Evolutionary conservation across 169 alveolate genomes (phyloP).

Genomic region (Babesia bovis): DNA sequence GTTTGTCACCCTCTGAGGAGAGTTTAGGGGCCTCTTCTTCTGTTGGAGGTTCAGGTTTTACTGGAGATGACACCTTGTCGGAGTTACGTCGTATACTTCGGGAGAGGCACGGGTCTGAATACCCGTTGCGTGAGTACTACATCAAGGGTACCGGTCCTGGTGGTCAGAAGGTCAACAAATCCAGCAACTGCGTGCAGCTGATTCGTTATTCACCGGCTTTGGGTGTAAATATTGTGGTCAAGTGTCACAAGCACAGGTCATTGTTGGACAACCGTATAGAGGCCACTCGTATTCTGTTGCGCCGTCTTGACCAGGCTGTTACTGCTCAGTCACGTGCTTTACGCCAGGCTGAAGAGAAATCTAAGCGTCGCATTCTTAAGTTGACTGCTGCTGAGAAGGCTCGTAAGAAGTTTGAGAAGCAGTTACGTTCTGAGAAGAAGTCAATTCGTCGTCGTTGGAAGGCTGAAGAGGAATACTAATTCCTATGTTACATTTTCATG

Average conservation of each 20-base stretch:
- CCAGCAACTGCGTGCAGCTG: constrained; percentile 83
- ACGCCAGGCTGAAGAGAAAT: constrained; percentile 61
- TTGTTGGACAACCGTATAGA: constrained; percentile 67
- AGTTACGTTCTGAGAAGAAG: constrained; percentile 71
- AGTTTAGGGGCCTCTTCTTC: too few species aligned
- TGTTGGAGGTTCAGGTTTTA: too few species aligned
- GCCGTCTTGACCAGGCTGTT: constrained; percentile 47
- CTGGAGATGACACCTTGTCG: constrained; percentile 21
- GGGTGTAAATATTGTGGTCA: constrained; percentile 63
- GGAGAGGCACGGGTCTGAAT: constrained; percentile 32
- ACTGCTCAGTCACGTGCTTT: constrained; percentile 9
- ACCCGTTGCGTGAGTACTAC: constrained; percentile 71
- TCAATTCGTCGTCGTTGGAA: constrained; percentile 57
- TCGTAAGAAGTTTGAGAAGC: constrained; percentile 65
- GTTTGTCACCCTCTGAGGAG: too few species aligned
- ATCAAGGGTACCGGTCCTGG: constrained; percentile 87
- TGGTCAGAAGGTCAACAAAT: constrained; percentile 87
- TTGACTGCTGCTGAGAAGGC: constrained; percentile 74
- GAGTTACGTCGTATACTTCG: constrained; percentile 25
- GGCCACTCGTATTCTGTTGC: constrained; percentile 72
- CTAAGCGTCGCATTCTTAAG: constrained; percentile 61
- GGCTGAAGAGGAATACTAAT: constrained; percentile 9
- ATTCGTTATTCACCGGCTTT: constrained; percentile 64
- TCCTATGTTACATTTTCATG: too few species aligned
- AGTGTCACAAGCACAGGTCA: constrained; percentile 70